Percentiles rank a stretch among this genome's conserved stretches.
Evolutionary conservation across 2,329 filamentous ascomycete species (phyloP).

Genomic region (Cordyceps fumosorosea): DNA sequence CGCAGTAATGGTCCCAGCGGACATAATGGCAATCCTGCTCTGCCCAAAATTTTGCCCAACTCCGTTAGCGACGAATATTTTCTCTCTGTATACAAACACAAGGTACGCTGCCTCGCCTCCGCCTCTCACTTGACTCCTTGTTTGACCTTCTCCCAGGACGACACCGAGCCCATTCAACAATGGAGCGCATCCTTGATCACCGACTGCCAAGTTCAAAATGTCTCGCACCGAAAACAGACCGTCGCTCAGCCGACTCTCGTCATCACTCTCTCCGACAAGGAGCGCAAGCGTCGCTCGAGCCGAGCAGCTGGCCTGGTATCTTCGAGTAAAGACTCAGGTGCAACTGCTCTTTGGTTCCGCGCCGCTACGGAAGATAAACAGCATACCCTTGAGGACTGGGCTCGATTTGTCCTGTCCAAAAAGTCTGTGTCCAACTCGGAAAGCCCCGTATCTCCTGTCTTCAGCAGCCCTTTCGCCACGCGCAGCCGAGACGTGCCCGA

Average conservation of each 20-base stretch:
- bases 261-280: conserved; percentile 51
- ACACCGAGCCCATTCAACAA: conserved; percentile 48
- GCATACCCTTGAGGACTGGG: conserved; percentile 53
- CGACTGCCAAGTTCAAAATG: conserved; percentile 52
- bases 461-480: conserved; percentile 46
- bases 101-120: conserved; percentile 31
- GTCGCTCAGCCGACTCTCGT: conserved; percentile 53
- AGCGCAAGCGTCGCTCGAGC: conserved; percentile 59
- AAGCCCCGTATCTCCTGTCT: conserved; percentile 47
- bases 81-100: conserved; percentile 50
- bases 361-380: conserved; percentile 44
- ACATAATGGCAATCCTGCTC: conserved; percentile 29
- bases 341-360: conserved; percentile 51
- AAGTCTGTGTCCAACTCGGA: conserved; percentile 42
- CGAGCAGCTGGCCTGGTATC: conserved; percentile 51
- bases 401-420: conserved; percentile 42
- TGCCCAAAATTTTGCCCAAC: conserved; percentile 30
- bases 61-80: conserved; percentile 36
- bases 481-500: conserved; percentile 36
- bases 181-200: conserved; percentile 45
- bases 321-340: conserved; percentile 41
- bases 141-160: conserved; percentile 34
- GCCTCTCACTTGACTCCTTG: not conserved
- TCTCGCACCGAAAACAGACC: conserved; percentile 56
- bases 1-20: conserved; percentile 27